Percentiles rank a stretch among this genome's conserved stretches.
These are phyloP conservation scores for Globisporangium lucens DNA, from an alignment of 352 stramenopile genomes.

Conservation along the genomic window DNA sequence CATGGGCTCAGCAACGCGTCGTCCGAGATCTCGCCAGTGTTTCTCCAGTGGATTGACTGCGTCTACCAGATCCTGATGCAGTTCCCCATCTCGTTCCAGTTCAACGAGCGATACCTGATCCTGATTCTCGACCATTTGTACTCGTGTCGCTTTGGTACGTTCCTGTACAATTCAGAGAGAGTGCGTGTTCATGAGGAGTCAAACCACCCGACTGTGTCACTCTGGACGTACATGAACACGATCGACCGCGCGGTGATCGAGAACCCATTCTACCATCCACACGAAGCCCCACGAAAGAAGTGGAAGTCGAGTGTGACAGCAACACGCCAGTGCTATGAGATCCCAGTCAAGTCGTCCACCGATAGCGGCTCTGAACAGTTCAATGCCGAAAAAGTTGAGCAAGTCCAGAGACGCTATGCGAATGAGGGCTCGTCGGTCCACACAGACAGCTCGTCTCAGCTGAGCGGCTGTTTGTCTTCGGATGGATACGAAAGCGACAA, in stretches of 20 bases:
- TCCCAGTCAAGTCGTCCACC: slow-evolving; percentile 14
- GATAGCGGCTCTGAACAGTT: slow-evolving; percentile 7
- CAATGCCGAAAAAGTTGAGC: slow-evolving; percentile 5
- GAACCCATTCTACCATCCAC: slow-evolving; percentile 74
- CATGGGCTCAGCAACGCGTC: slow-evolving; percentile 57
- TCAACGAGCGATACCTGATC: slow-evolving; percentile 83
- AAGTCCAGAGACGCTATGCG: background rate
- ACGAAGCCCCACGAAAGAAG: slow-evolving; percentile 38
- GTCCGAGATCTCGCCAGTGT: slow-evolving; percentile 96
- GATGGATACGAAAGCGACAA: slow-evolving; percentile 31
- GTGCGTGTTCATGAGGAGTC: slow-evolving; percentile 54
- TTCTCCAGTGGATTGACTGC: slow-evolving; percentile 91
- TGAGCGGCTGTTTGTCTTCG: slow-evolving; percentile 21
- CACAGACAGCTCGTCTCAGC: slow-evolving; percentile 26
- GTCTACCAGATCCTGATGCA: slow-evolving; percentile 78
- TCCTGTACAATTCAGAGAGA: slow-evolving; percentile 95
- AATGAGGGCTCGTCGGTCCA: slow-evolving; percentile 27
- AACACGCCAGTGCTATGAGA: slow-evolving; percentile 55
- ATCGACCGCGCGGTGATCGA: slow-evolving; percentile 55
- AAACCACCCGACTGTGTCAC: slow-evolving; percentile 51
- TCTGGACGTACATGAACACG: slow-evolving; percentile 77
- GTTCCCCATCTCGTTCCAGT: slow-evolving; percentile 82
- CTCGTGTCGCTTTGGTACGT: slow-evolving; percentile 87
- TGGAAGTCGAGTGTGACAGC: slow-evolving; percentile 56
- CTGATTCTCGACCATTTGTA: slow-evolving; percentile 81